phyloP scores from a whole-genome alignment of 179 eudicot genomes.

The Actinidia chinensis region DNA sequence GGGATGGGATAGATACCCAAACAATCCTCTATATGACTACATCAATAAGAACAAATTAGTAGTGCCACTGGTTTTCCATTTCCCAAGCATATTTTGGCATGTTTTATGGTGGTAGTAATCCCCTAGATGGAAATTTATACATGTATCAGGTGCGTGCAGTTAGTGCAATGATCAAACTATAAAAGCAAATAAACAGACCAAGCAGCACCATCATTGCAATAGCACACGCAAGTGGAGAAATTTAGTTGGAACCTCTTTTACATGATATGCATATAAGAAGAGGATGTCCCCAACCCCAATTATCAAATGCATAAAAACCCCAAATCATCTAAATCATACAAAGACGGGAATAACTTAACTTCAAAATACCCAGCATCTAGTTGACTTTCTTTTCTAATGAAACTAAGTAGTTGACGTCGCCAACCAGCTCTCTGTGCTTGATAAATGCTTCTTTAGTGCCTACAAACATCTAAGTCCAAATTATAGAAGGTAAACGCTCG shows the following conservation, averaged over 20 bases:
- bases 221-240: too few species aligned
- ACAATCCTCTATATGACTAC: background rate
- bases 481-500: background rate
- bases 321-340: background rate
- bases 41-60: background rate
- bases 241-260: background rate
- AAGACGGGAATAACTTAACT: background rate
- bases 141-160: background rate
- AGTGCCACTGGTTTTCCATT: background rate
- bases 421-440: slow-evolving; percentile 4
- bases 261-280: background rate
- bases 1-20: background rate
- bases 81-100: background rate
- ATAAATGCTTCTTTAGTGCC: background rate
- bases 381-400: background rate
- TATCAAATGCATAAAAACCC: background rate
- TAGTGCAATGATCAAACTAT: background rate
- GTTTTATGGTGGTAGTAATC: background rate
- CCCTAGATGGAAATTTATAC: background rate
- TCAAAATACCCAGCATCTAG: background rate
- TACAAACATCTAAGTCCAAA: background rate
- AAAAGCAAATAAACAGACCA: slow-evolving; percentile 2
- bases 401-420: background rate
- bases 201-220: background rate
- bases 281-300: background rate